These are phyloP conservation scores for Adansonia madagascariensis DNA, from an alignment of 441 rosid species.

Conservation along the genomic window DNA sequence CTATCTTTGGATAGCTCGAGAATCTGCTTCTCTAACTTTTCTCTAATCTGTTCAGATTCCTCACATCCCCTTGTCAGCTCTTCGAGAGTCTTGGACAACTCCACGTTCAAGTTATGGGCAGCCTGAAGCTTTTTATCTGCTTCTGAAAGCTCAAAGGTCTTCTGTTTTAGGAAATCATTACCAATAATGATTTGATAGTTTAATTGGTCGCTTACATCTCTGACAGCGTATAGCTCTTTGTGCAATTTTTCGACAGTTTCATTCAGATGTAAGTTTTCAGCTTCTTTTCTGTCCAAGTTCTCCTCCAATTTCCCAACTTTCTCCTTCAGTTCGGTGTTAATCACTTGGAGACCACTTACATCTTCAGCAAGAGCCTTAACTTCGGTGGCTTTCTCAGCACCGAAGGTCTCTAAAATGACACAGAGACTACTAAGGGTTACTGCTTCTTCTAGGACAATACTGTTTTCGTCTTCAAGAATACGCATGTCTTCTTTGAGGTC, in stretches of 20 bases:
- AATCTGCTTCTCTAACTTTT: constrained; percentile 48
- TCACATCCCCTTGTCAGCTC: constrained; percentile 60
- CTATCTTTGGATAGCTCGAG: constrained; percentile 45
- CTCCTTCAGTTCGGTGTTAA: no score
- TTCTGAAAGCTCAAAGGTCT: constrained; percentile 57
- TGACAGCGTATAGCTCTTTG: constrained; percentile 56
- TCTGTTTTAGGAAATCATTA: constrained; percentile 60
- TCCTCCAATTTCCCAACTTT: constrained; percentile 44
- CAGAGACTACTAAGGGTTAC: constrained; percentile 51
- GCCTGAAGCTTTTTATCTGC: constrained; percentile 66
- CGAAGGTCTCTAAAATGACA: constrained; percentile 57
- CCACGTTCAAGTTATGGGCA: constrained; percentile 49
- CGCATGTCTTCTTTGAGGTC: constrained; percentile 53
- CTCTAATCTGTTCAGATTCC: constrained; percentile 46
- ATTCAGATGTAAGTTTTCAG: constrained; percentile 52
- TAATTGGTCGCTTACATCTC: constrained; percentile 58
- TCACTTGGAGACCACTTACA: no score
- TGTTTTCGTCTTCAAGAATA: constrained; percentile 65
- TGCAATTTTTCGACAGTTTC: constrained; percentile 57
- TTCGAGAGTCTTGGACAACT: constrained; percentile 57
- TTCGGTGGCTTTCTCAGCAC: constrained; percentile 63
- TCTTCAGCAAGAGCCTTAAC: not conserved
- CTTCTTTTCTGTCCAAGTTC: constrained; percentile 54
- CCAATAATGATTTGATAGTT: constrained; percentile 51
- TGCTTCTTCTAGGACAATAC: constrained; percentile 53